Evolutionary conservation across 2,329 filamentous ascomycete species (phyloP).

Genomic region (Colletotrichum agaves): DNA sequence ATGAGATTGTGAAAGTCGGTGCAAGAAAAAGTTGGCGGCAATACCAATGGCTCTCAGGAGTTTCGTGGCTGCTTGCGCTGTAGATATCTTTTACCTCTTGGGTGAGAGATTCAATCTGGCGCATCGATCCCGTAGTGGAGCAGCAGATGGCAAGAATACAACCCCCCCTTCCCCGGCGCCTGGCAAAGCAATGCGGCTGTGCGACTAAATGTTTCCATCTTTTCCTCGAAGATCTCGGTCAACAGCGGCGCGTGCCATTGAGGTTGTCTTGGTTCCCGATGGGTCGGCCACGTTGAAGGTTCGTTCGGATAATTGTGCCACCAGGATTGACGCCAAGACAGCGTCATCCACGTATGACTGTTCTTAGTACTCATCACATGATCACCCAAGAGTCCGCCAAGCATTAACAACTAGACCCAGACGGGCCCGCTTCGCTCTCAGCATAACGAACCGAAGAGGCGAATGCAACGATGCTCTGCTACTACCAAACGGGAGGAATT

Average conservation of each 20-base stretch:
- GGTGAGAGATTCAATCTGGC: background rate
- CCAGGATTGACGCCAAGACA: background rate
- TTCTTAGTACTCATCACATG: too few relatives aligned
- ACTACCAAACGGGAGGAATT: background rate
- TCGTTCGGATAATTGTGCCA: background rate
- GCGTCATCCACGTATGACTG: too few relatives aligned
- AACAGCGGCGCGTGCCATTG: background rate
- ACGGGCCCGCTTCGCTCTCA: too few relatives aligned
- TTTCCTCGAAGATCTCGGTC: background rate
- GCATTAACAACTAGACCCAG: too few relatives aligned
- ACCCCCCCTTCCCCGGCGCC: conserved; percentile 44
- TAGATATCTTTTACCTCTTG: background rate
- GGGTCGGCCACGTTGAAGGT: background rate
- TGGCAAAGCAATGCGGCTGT: conserved; percentile 35
- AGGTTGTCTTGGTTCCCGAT: background rate
- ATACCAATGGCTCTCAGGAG: conserved; percentile 44
- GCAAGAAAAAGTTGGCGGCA: conserved; percentile 45
- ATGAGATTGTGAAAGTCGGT: conserved; percentile 43
- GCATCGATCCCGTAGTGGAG: background rate
- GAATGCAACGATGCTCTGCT: background rate
- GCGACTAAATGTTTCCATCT: background rate
- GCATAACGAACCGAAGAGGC: too few relatives aligned
- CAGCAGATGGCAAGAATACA: conserved; percentile 48
- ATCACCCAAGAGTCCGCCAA: too few relatives aligned
- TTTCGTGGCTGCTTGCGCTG: background rate